Percentiles rank a stretch among this genome's conserved stretches.
Evolutionary conservation across 228 moss, liverwort and hornwort genomes (phyloP).

Genomic region (Sphagnum fallax): DNA sequence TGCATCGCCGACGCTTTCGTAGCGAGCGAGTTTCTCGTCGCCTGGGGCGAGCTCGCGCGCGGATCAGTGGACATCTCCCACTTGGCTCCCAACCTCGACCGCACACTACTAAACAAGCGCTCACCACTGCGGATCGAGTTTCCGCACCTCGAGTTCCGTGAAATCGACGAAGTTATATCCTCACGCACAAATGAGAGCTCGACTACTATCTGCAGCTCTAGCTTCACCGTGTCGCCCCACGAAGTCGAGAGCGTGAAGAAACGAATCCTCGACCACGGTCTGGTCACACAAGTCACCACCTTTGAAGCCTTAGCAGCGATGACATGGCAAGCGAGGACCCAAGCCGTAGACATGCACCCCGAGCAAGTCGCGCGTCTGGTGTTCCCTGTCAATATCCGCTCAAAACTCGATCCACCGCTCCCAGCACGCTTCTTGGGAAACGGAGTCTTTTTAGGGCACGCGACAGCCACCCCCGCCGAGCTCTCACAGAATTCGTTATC

Average conservation of each 20-base stretch:
- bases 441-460: background rate
- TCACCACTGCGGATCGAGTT: background rate
- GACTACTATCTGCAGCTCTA: background rate
- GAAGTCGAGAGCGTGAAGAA: background rate
- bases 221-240: too few species aligned
- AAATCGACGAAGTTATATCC: background rate
- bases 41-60: constrained; percentile 36
- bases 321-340: background rate
- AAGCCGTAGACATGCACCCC: constrained; percentile 1
- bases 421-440: constrained; percentile 1
- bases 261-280: too few species aligned
- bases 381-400: constrained; percentile 3
- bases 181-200: background rate
- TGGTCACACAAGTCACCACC: background rate
- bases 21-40: constrained; percentile 23
- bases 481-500: constrained; percentile 1
- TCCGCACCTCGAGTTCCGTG: constrained; percentile 2
- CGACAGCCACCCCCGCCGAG: constrained; percentile 2
- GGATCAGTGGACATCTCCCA: constrained; percentile 4
- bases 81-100: constrained; percentile 5
- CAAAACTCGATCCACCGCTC: constrained; percentile 1
- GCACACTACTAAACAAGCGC: background rate
- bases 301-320: constrained; percentile 5
- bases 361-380: background rate
- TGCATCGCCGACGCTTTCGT: constrained; percentile 52